Base-by-base conservation (phyloP, 768 basidiomycete species). In the Chiua virens region DNA sequence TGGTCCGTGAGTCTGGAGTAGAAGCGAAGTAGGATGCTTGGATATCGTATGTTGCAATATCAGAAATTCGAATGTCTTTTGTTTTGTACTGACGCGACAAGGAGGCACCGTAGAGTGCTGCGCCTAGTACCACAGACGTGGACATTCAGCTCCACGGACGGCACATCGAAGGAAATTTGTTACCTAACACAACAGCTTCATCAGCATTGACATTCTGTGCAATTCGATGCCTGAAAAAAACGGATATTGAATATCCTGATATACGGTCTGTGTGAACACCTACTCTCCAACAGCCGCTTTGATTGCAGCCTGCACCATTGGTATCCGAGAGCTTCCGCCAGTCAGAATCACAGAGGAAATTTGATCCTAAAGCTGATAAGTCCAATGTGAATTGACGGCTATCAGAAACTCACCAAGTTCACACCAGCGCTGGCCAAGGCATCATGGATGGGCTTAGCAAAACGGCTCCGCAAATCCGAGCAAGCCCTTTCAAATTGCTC, bases 151-250 rank as follows among this genome's bases (percentile, higher is more conserved):
- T 47, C 23, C 25, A 47, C n/a, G 20, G 25, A 41, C 28, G 2
- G 15, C 3, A 38, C 34, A 50, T 44, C 40, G 3, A 17, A 47
- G 21, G 53, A 15, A 20, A 8, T 8, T 21, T 43, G 58, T 20
- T 67, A 77, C 88, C 93, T 39, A 99, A 80, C 18, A 98, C 96
- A 22, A 89, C 90, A 0, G 93, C 91, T 72, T 99, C 97, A 65
- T 98, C 97, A 0, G 96, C 87, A 66, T 99, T 98, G 54, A 99
- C 91, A 59, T 98, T 98, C 63, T 87, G 78, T 6, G 96, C 92
- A 50, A 98, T 87, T 70, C 90, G 92, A 46, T 86, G 81, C 42
- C 85, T 88, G 45, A 15, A 47, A 15, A 47, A 15, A 15, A 51
- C 22, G 41, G 20, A 40, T 20, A 42, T 52, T 45, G 50, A 54